Base-by-base conservation (phyloP, 495 filamentous ascomycete species). In the Daldinia vernicosa region DNA sequence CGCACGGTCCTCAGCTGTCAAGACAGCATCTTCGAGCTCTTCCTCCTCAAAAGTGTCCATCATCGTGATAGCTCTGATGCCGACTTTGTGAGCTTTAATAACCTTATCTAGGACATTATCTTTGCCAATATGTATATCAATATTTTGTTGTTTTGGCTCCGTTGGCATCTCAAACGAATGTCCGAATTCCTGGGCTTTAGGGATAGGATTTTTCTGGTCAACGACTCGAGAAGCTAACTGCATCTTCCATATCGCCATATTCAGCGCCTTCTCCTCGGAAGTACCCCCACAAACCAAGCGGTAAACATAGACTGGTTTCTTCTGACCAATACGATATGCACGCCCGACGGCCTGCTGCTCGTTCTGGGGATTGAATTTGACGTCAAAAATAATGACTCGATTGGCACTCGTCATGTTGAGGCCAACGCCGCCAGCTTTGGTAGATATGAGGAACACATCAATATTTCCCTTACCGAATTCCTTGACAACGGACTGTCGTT, bases 261-360 rank as follows among this genome's bases (percentile, higher is more conserved):
- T 92, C 62, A 91, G 86, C 19, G 94, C 79, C 0, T 82, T 82
- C 27, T 90, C 86, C 74, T 97, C 93, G 74, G 89, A 93, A 0
- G 94, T 97, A 2, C 94, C 94, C 4, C 88, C 92, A 14, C 88
- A 81, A 24, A 91, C 79, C 58, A 98, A 88, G n/a, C 91, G 91
- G 75, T 98, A 98, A 3, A 98, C 93, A 77, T 84, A 97, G 1
- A 97, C 94, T 1, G 85, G 83, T 70, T 97, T 97, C 17, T 77
- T 79, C 74, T 98, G 95, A 0, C 95, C 94, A 22, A 98, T 84
- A 2, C 95, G 92, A 76, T 96, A 97, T 0, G 91, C 91, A 70
- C 95, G 86, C 8, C 93, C 94, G 60, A 98, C 87, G 6, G 95
- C 95, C 76, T 98, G 95, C 63, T 94, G 89, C 75, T 98, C 95